Conservation (phyloP, 2,329 filamentous ascomycete genomes). For the Lizonia empirigonia region DNA sequence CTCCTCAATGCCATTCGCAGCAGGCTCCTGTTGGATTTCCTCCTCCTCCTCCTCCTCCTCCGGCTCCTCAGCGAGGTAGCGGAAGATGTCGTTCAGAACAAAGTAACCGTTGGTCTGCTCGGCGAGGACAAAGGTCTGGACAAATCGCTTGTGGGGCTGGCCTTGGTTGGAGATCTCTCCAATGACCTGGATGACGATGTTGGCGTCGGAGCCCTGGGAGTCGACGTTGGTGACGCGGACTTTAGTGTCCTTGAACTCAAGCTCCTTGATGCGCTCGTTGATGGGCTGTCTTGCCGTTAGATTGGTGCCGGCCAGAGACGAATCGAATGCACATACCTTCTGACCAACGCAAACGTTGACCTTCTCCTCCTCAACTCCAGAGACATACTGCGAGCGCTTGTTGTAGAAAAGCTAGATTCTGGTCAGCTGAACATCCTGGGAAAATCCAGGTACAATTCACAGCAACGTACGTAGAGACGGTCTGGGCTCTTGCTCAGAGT, state of each 20-base stretch:
- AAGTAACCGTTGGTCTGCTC: slow-evolving; percentile 97
- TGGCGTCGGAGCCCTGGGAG: slow-evolving; percentile 87
- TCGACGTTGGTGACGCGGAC: slow-evolving; percentile 98
- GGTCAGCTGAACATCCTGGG: slow-evolving; percentile 25
- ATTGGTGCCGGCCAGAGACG: neutral
- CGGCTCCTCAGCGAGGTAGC: slow-evolving; percentile 84
- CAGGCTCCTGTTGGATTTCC: slow-evolving; percentile 40
- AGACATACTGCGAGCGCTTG: slow-evolving; percentile 94
- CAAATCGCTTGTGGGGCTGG: slow-evolving; percentile 90
- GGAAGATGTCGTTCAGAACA: slow-evolving; percentile 96
- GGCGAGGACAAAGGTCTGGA: slow-evolving; percentile 96
- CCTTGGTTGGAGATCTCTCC: slow-evolving; percentile 96
- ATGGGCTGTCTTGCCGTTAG: slow-evolving; percentile 68
- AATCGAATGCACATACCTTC: slow-evolving; percentile 64
- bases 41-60: slow-evolving; percentile 69
- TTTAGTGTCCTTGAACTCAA: slow-evolving; percentile 97
- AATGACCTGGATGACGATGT: slow-evolving; percentile 97
- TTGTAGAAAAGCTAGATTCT: slow-evolving; percentile 79
- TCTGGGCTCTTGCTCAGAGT: slow-evolving; percentile 93
- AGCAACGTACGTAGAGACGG: slow-evolving; percentile 72
- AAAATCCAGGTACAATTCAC: neutral
- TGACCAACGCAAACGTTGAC: slow-evolving; percentile 85
- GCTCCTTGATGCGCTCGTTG: slow-evolving; percentile 88
- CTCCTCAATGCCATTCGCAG: slow-evolving; percentile 50
- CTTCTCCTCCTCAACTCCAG: slow-evolving; percentile 87